Conservation (phyloP, 176 grass and related monocot genomes). For the Tuctoria greenei region DNA sequence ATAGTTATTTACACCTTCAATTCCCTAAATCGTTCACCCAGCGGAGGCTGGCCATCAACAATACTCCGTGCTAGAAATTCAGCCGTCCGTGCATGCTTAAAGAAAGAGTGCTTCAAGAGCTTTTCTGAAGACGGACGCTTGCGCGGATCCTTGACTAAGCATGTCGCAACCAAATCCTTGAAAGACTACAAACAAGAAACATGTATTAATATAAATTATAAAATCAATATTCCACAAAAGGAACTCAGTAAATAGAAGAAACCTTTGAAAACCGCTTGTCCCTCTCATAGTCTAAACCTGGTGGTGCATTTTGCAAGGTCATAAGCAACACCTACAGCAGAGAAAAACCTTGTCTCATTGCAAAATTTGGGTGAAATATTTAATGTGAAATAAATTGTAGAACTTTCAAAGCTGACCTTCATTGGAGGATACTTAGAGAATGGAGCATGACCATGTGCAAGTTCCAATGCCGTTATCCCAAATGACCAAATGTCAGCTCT, state of each 20-base stretch:
- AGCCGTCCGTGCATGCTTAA: conserved; percentile 74
- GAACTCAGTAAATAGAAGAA: conserved; percentile 18
- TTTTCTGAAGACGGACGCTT: conserved; percentile 89
- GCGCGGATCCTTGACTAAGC: conserved; percentile 94
- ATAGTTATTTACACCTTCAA: conserved; percentile 61
- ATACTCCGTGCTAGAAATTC: conserved; percentile 71
- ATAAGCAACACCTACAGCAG: conserved; percentile 82
- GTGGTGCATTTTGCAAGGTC: conserved; percentile 99
- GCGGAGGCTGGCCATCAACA: conserved; percentile 67
- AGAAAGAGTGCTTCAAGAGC: conserved; percentile 91
- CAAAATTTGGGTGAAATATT: conserved; percentile 4
- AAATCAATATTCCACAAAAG: neutral
- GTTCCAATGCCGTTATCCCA: conserved; percentile 93
- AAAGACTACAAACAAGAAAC: conserved; percentile 65
- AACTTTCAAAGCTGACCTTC: conserved; percentile 51
- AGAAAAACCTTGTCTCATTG: conserved; percentile 24
- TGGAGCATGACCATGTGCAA: conserved; percentile 96
- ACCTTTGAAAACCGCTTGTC: conserved; percentile 98
- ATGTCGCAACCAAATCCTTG: conserved; percentile 83
- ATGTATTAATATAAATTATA: conserved; percentile 26
- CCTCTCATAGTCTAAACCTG: conserved; percentile 91
- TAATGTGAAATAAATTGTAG: conserved; percentile 13
- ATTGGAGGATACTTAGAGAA: conserved; percentile 98
- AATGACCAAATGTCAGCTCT: conserved; percentile 99
- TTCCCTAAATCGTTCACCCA: conserved; percentile 81